phyloP scores from a whole-genome alignment of 1,284 basidiomycete genomes.

The Earliella scabrosa region DNA sequence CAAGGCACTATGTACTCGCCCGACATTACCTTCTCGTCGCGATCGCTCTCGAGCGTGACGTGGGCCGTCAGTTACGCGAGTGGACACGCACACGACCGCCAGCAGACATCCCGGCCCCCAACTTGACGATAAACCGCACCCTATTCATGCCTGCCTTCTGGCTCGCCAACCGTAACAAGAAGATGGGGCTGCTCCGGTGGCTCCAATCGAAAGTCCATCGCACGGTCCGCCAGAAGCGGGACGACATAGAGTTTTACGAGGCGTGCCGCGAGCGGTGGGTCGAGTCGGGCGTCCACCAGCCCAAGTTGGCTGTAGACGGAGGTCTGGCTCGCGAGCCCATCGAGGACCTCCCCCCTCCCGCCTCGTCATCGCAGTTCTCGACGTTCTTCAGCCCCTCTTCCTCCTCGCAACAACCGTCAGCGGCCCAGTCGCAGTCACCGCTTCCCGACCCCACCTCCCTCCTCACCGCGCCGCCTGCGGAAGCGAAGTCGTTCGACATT shows the following conservation, averaged over 20 bases:
- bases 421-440: background rate
- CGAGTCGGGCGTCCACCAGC: constrained; percentile 13
- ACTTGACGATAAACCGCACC: constrained; percentile 54
- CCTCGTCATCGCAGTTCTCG: constrained; percentile 18
- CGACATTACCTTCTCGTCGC: constrained; percentile 75
- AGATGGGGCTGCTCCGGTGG: constrained; percentile 62
- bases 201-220: constrained; percentile 47
- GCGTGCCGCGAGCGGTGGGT: constrained; percentile 31
- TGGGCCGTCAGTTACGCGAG: constrained; percentile 24
- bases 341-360: constrained; percentile 9
- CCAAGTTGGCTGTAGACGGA: background rate
- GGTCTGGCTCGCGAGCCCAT: background rate
- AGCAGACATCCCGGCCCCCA: constrained; percentile 48
- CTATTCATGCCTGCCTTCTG: constrained; percentile 62
- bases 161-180: constrained; percentile 58
- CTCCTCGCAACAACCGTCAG: constrained; percentile 11
- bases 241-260: constrained; percentile 49
- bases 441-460: constrained; percentile 35
- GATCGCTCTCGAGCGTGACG: constrained; percentile 50
- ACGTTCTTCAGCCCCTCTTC: constrained; percentile 28
- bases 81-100: constrained; percentile 21
- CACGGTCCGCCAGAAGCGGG: constrained; percentile 49
- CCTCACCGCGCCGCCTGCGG: constrained; percentile 22
- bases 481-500: constrained; percentile 50
- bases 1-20: constrained; percentile 53